Conservation (phyloP, 2,329 filamentous ascomycete species). For the Cadophora sp. region DNA sequence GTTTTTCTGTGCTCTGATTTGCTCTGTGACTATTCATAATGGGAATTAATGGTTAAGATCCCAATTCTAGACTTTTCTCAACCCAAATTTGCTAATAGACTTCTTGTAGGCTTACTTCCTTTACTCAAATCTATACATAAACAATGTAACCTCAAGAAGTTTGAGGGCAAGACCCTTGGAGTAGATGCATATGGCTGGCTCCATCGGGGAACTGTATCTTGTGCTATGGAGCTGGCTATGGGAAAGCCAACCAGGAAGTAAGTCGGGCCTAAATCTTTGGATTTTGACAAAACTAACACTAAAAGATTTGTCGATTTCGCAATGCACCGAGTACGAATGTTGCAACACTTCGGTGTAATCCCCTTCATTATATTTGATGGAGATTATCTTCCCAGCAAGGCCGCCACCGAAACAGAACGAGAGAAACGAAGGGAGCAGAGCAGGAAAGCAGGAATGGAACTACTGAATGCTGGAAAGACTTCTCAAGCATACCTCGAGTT, state of each 20-base stretch:
- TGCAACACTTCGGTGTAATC: conserved; percentile 90
- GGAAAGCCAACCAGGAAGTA: conserved; percentile 89
- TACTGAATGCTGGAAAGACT: conserved; percentile 81
- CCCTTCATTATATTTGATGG: conserved; percentile 97
- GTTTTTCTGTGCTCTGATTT: conserved; percentile 3
- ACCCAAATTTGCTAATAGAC: not conserved
- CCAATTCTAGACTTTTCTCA: not conserved
- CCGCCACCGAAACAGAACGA: conserved; percentile 80
- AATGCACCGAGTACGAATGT: conserved; percentile 91
- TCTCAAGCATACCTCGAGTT: conserved; percentile 84
- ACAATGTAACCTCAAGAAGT: conserved; percentile 85
- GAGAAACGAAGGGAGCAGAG: conserved; percentile 78
- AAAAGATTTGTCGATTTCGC: conserved; percentile 86
- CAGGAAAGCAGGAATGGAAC: conserved; percentile 75
- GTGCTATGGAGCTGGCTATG: conserved; percentile 88
- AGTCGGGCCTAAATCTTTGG: conserved; percentile 41
- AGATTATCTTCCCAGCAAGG: conserved; percentile 93
- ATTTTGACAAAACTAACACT: conserved; percentile 12
- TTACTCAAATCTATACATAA: conserved; percentile 97
- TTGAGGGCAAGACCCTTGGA: conserved; percentile 85
- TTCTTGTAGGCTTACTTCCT: conserved; percentile 75
- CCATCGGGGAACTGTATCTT: conserved; percentile 88
- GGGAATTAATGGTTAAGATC: conserved; percentile 38
- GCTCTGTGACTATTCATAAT: conserved; percentile 34
- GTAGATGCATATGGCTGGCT: conserved; percentile 99